phyloP scores from a whole-genome alignment of 495 filamentous ascomycete genomes.

The Podospora anserina region DNA sequence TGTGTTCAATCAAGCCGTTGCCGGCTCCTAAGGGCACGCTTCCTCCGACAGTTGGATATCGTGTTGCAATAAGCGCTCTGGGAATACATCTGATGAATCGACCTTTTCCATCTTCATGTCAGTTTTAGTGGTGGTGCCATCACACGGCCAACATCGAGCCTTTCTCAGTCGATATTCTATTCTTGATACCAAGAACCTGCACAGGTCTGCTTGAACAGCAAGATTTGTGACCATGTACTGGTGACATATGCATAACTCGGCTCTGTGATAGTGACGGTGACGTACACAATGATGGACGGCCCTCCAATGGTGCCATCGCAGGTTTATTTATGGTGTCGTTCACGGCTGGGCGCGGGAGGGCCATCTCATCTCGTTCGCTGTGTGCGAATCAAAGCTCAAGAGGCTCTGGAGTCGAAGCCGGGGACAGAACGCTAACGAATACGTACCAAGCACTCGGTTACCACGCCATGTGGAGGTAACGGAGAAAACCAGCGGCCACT shows the following conservation, averaged over 20 bases:
- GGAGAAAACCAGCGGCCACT: not conserved
- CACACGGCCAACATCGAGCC: not conserved
- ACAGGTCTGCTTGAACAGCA: not conserved
- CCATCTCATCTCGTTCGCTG: not conserved
- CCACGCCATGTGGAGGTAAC: constrained; percentile 16
- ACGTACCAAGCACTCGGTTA: constrained; percentile 17
- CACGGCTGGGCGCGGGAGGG: constrained; percentile 3
- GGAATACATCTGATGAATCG: not conserved
- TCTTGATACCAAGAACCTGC: not conserved
- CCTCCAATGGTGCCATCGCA: constrained; percentile 1
- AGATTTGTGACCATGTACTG: not conserved
- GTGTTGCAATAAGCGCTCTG: constrained; percentile 2
- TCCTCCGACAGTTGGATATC: not conserved
- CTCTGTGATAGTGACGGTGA: constrained; percentile 27
- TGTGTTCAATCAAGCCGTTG: not conserved
- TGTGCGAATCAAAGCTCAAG: not conserved
- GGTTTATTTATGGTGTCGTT: constrained; percentile 7
- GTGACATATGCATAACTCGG: constrained; percentile 10
- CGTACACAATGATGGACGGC: not conserved
- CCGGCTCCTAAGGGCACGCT: not conserved
- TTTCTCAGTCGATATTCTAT: not conserved
- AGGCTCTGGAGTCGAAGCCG: constrained; percentile 9
- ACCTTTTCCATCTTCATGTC: not conserved
- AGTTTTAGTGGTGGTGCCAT: constrained; percentile 3
- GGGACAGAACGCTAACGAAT: constrained; percentile 5